Evolutionary conservation across 257 asterid species (phyloP).

Genomic region (Lycium barbarum): DNA sequence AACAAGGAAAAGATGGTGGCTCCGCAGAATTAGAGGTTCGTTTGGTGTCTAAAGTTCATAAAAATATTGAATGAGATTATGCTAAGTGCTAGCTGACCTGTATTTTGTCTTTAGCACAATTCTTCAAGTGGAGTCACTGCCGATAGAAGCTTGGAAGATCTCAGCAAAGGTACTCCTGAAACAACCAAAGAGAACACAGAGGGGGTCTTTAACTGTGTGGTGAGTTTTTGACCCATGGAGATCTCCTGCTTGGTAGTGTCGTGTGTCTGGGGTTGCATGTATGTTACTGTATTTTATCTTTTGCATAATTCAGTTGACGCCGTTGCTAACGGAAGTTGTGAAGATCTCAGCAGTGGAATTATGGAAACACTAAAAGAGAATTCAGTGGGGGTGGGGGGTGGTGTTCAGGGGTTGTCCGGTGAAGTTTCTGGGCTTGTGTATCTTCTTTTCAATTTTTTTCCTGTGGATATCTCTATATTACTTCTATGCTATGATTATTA

Average conservation of each 20-base stretch:
- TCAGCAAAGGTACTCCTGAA: slow-evolving; percentile 30
- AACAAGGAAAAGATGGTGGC: slow-evolving; percentile 38
- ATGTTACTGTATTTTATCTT: slow-evolving; percentile 8
- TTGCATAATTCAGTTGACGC: neutral
- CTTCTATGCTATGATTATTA: slow-evolving; percentile 7
- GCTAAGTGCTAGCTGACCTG: slow-evolving; percentile 11
- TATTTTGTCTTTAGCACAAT: slow-evolving; percentile 32
- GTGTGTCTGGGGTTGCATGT: neutral
- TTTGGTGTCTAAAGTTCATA: neutral
- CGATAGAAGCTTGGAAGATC: slow-evolving; percentile 34
- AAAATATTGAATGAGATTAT: neutral
- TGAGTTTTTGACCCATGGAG: slow-evolving; percentile 13
- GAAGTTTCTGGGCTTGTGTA: neutral
- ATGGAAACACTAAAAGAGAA: neutral
- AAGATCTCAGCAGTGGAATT: neutral
- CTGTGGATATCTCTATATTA: neutral
- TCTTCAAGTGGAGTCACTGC: slow-evolving; percentile 31
- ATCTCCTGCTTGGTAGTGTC: neutral
- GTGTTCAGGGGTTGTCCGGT: neutral
- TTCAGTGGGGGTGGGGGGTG: neutral
- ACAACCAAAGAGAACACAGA: slow-evolving; percentile 33
- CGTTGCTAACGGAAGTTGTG: neutral
- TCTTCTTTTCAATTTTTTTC: neutral
- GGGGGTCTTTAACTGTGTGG: slow-evolving; percentile 25
- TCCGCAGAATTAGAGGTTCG: slow-evolving; percentile 40